phyloP scores from a whole-genome alignment of 805 yeast genomes.

The Cyberlindnera euphorbiiphila region DNA sequence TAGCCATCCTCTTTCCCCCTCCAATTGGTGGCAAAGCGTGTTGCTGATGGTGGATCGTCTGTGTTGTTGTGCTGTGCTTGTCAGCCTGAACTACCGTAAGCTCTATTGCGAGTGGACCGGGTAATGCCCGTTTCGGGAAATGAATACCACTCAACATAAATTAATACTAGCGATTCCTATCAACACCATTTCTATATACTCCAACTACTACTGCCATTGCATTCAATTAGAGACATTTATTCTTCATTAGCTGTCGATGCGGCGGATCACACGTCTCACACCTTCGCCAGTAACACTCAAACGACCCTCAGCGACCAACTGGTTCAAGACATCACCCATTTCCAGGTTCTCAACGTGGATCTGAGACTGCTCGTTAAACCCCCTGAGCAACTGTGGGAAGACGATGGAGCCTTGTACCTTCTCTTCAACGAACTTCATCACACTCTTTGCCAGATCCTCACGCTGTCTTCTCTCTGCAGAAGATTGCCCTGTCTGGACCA shows the following conservation, averaged over 20 bases:
- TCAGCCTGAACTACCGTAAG: no score
- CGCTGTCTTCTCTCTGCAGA: conserved; percentile 76
- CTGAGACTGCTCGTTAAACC: conserved; percentile 62
- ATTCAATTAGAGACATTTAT: no score
- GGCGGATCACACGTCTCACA: conserved; percentile 52
- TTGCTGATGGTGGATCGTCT: neutral
- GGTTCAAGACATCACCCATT: conserved; percentile 59
- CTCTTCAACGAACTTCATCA: conserved; percentile 51
- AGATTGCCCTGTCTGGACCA: conserved; percentile 94
- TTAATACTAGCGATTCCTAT: no score
- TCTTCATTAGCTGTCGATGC: conserved; percentile 2
- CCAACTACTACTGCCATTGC: no score
- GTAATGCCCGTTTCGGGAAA: no score
- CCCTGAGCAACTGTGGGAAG: conserved; percentile 54
- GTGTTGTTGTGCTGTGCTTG: neutral
- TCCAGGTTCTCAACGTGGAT: conserved; percentile 68
- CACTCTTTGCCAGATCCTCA: conserved; percentile 65
- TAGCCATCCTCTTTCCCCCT: conserved; percentile 26
- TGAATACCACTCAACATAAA: no score
- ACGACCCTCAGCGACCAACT: conserved; percentile 69
- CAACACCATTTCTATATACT: no score
- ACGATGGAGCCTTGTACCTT: conserved; percentile 43
- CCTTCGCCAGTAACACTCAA: conserved; percentile 70
- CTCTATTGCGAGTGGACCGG: no score
- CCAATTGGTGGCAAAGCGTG: no score